Conservation (phyloP, 1,139 yeast species). For the Candida sojae region DNA sequence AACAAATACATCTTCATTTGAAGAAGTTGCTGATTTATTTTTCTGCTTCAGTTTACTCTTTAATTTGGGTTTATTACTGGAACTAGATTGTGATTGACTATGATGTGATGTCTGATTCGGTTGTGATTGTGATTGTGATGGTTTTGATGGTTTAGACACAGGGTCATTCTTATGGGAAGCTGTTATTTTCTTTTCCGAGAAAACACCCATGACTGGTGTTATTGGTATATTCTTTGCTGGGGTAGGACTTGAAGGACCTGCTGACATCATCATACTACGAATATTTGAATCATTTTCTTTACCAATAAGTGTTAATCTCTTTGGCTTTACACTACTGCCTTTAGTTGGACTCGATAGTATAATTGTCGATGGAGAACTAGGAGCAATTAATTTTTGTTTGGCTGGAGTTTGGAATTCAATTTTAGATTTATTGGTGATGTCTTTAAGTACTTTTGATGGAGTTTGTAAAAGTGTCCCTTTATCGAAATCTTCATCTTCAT, state of each 20-base stretch:
- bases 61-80: slow-evolving; percentile 5
- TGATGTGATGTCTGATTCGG: neutral
- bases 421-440: slow-evolving; percentile 25
- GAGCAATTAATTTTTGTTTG: slow-evolving; percentile 19
- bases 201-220: slow-evolving; percentile 46
- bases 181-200: slow-evolving; percentile 29
- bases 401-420: slow-evolving; percentile 27
- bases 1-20: neutral
- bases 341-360: slow-evolving; percentile 26
- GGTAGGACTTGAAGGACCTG: slow-evolving; percentile 42
- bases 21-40: neutral
- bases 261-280: neutral
- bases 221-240: slow-evolving; percentile 30
- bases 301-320: neutral
- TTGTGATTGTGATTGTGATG: no score
- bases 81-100: neutral
- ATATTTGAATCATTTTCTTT: slow-evolving; percentile 4
- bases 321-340: slow-evolving; percentile 8
- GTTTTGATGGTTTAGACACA: no score
- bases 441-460: slow-evolving; percentile 33
- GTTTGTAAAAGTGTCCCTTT: slow-evolving; percentile 22
- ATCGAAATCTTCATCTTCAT: slow-evolving; percentile 1
- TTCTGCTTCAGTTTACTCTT: slow-evolving; percentile 8
- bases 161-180: neutral
- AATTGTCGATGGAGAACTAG: slow-evolving; percentile 37